Evolutionary conservation across 2,329 filamentous ascomycete species (phyloP), one percentile per base, ranked within the genome.

Genomic region (Parastagonospora nodorum): DNA sequence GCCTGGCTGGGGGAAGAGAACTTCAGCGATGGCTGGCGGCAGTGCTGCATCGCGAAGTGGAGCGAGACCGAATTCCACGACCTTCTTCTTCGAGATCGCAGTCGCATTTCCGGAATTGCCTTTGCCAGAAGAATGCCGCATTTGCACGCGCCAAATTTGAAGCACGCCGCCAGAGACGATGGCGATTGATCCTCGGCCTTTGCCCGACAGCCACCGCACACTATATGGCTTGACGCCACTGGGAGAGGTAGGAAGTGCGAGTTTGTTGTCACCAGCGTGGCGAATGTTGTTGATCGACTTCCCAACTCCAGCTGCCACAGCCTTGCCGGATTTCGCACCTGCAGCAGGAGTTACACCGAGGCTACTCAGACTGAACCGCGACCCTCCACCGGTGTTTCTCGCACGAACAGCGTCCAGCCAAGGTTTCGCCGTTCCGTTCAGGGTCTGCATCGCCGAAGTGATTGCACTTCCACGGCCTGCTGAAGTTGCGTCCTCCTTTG

Each of bases 241-340:
- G 24, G 78, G 70, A 40, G 82, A 81, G 9, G 77, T 74, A 9
- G 88, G 88, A 28, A 91, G 77, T 39, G 88, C 83, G 36, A 92
- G 82, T 55, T 90, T 84, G 71, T 90, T 91, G 67, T 91, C 88
- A 9, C 86, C 86, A 0, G 84, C 88, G 61, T 91, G 88, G 40
- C 88, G 85, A 50, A 92, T 82, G 49, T 86, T 88, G 53, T 75
- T 75, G n/a, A 91, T 82, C 4, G 88, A 90, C 67, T 85, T 86
- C 67, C 85, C 89, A 55, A 92, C 86, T 39, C 87, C 88, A 42
- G 86, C 86, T 47, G 88, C 88, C 47, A 92, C 82, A 19, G 85
- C 87, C 67, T 88, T 86, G 19, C 87, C 84, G 9, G 88, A 86
- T 61, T 90, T 87, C 5, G 87, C 85, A 15, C 74, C 74, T 16